Conservation (phyloP, 331 rosid genomes). For the Stylosanthes scabra region DNA sequence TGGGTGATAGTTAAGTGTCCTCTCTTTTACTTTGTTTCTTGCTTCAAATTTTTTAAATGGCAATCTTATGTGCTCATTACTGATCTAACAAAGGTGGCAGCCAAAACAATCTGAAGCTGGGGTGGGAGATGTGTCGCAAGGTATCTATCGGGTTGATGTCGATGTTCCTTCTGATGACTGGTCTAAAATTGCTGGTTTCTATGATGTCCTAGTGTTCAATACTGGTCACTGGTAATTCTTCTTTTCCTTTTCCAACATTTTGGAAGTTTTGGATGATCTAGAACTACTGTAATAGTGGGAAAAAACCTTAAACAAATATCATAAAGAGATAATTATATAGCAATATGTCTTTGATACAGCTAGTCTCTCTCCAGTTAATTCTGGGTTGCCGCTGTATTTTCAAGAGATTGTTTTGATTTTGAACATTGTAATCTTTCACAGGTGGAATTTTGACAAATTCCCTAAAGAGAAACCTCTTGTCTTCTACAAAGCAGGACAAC, state of each 20-base stretch:
- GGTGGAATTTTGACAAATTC: conserved; percentile 92
- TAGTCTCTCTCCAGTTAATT: conserved; percentile 24
- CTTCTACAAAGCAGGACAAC: conserved; percentile 71
- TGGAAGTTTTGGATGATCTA: conserved; percentile 10
- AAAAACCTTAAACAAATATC: not conserved
- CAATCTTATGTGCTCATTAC: conserved; percentile 59
- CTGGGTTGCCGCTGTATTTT: conserved; percentile 10
- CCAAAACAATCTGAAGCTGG: conserved; percentile 55
- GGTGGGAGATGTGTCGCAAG: conserved; percentile 59
- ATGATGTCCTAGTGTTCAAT: conserved; percentile 87
- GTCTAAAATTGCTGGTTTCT: conserved; percentile 73
- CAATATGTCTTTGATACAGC: conserved; percentile 22
- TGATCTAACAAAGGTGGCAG: conserved; percentile 85
- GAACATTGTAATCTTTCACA: conserved; percentile 42
- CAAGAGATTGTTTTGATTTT: not conserved
- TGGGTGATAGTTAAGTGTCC: not conserved
- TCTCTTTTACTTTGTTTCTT: conserved; percentile 30
- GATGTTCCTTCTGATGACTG: conserved; percentile 94
- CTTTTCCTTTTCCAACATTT: conserved; percentile 33
- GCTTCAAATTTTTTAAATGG: conserved; percentile 30
- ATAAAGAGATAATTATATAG: conserved; percentile 4
- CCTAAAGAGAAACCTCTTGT: conserved; percentile 83
- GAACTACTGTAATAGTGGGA: conserved; percentile 4
- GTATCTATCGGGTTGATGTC: conserved; percentile 77
- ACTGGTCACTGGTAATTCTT: conserved; percentile 88